Percentiles rank a stretch among this genome's conserved stretches.
These are phyloP conservation scores for Hypholoma sublateritium DNA, from an alignment of 768 basidiomycete species.

Conservation along the genomic window DNA sequence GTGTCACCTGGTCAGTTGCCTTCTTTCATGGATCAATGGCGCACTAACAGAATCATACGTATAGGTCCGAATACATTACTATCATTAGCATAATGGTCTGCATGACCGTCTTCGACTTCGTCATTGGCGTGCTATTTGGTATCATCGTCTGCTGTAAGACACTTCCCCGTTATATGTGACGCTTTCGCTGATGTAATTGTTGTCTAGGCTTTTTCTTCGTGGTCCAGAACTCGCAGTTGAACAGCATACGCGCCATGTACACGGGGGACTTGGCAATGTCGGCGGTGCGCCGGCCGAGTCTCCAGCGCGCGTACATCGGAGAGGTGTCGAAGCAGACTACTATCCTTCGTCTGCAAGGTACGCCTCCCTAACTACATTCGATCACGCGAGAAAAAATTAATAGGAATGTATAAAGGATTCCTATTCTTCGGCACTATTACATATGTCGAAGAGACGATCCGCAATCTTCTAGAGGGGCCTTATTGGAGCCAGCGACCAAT, in stretches of 20 bases:
- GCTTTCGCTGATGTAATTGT: not conserved
- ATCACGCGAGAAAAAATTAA: not conserved
- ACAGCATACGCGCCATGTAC: slow-evolving; percentile 81
- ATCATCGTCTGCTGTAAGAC: slow-evolving; percentile 85
- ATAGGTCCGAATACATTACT: slow-evolving; percentile 76
- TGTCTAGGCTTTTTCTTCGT: slow-evolving; percentile 88
- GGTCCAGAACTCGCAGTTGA: slow-evolving; percentile 85
- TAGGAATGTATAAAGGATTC: slow-evolving; percentile 49
- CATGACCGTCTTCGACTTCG: slow-evolving; percentile 96
- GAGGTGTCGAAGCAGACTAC: slow-evolving; percentile 91
- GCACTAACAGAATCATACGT: slow-evolving; percentile 1
- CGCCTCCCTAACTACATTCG: not conserved
- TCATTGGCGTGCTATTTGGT: slow-evolving; percentile 89
- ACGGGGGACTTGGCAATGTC: slow-evolving; percentile 85
- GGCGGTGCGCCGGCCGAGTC: slow-evolving; percentile 85
- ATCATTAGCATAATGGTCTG: slow-evolving; percentile 84
- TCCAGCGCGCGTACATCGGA: slow-evolving; percentile 88
- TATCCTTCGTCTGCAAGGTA: slow-evolving; percentile 84
- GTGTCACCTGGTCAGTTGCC: slow-evolving; percentile 66
- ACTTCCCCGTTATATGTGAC: not conserved
- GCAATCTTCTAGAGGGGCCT: slow-evolving; percentile 67
- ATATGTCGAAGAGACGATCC: slow-evolving; percentile 84
- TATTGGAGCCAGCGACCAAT: slow-evolving; percentile 76
- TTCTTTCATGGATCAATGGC: slow-evolving; percentile 1
- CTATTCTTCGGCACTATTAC: slow-evolving; percentile 94